Base-by-base conservation (phyloP, 441 rosid species). In the Adansonia grandidieri region DNA sequence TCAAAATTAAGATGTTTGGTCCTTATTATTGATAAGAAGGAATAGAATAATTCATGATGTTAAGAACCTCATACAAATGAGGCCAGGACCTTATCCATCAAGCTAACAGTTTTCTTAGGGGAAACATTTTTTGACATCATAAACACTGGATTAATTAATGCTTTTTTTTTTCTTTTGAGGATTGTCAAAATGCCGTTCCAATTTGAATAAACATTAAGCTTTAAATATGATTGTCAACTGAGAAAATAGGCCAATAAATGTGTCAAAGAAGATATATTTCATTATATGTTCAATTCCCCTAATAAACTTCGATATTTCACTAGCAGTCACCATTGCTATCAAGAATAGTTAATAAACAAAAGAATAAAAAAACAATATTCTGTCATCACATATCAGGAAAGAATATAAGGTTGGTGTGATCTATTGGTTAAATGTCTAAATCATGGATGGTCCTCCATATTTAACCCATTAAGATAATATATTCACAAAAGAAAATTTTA, bases 361-460 rank as follows among this genome's bases (percentile, higher is more conserved):
- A 54, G 11, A 54, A 44, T 15, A 13, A 24, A 65, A 24, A 53
- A 53, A 10, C 8, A 47, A 66, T 32, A 63, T 28, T 74, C 73
- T 70, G 13, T 44, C 57, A 71, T 32, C 44, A 50, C 17, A 32
- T 4, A 61, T 48, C 44, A 76, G 13, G 8, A 42, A 56, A 65
- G 15, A 68, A 69, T 22, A 45, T 13, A 50, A 72, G 76, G 37
- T 76, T 79, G 71, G 72, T 72, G n/a, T 77, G 63, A n/a, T 62
- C 3, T 45, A 68, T 44, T 57, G 78, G 83, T 77, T 56, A 58
- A 22, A 58, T 77, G 81, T 80, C 84, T 15, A 50, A 50, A 72
- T 80, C 82, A 53, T 73, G 73, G 53, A 62, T 45, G 63, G 22
- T 75, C 37, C 37, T 56, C 65, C 32, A 6, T 17, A n/a, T 51